A percentile compares a stretch with the other conserved stretches of the same genome.
Evolutionary conservation across 345 rosid species (phyloP).

Genomic region (Euphorbia pulcherrima): DNA sequence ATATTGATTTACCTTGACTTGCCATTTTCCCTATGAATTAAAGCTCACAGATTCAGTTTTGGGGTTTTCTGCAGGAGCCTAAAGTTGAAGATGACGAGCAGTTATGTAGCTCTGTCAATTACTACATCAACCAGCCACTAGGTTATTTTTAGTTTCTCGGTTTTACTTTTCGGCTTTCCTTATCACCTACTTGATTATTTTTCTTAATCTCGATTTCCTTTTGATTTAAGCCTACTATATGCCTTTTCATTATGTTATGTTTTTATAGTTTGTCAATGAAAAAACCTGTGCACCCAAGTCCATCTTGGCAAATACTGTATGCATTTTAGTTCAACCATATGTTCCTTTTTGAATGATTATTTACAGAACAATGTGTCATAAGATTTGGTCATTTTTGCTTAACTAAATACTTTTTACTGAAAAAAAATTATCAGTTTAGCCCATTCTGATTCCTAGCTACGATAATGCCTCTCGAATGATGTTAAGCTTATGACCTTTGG

Average conservation of each 20-base stretch:
- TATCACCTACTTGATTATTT: neutral
- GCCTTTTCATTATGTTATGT: neutral
- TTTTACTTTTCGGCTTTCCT: neutral
- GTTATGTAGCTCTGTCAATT: constrained; percentile 65
- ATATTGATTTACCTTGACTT: neutral
- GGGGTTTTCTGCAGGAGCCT: constrained; percentile 55
- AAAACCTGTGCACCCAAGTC: neutral
- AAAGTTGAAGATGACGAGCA: constrained; percentile 62
- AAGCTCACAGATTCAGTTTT: neutral
- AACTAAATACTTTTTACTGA: neutral
- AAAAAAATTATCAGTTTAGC: constrained; percentile 1
- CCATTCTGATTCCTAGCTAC: neutral
- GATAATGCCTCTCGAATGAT: neutral
- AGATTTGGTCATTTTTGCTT: neutral
- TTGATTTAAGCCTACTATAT: neutral
- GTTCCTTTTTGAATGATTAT: neutral
- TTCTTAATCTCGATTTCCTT: neutral
- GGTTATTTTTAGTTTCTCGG: constrained; percentile 37
- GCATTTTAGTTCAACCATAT: neutral
- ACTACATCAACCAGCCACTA: constrained; percentile 65
- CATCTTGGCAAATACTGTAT: neutral
- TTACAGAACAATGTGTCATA: neutral
- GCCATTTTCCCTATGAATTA: neutral
- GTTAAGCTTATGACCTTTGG: neutral
- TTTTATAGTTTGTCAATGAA: neutral